Evolutionary conservation across 805 yeast species (phyloP), one percentile per base, ranked within the genome.

Genomic region (Brettanomyces bruxellensis): DNA sequence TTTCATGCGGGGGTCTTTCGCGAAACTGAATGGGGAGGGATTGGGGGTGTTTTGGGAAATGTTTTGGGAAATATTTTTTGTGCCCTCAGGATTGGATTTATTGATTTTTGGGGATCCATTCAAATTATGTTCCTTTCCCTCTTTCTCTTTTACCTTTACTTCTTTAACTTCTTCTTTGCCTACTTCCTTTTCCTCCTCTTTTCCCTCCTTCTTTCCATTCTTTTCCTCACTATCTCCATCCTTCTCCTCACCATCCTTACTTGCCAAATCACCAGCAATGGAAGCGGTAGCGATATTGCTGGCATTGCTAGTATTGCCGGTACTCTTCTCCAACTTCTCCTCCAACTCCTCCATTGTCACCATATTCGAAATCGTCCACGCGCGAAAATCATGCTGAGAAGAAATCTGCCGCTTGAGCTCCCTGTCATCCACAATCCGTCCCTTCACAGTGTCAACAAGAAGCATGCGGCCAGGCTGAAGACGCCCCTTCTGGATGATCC

Each of bases 381-480:
- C 79, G 70, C 86, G 87, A 78, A 91, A 91, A 67, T 93, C 98
- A 57, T 80, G 81, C 60, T 91, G 79, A 44, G 82, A 72, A 4
- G 97, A 78, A 49, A 93, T 93, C 44, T 76, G 72, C 49, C 72
- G 68, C 68, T 93, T 93, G 66, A 91, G 78, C 67, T 86, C 93
- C 58, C 83, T 80, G 63, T 93, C 96, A 64, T 91, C 97, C 38
- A 93, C 97, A 55, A 91, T 84, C 60, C 88, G 75, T 50, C 98
- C 97, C 63, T 81, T 85, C 62, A 85, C 78, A 50, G 98, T 93
- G 66, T 91, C 99, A 43, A 93, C 96, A 51, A 91, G 75, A 55
- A 91, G 75, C 95, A 91, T 86, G 65, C 95, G 83, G 49, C 99
- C 99, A 2, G 99, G 99, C 59, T 86, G 88, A 61, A 91, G 75